These are phyloP conservation scores for Pseudozyma hubeiensis DNA, from an alignment of 1,284 basidiomycete genomes.

Conservation along the genomic window DNA sequence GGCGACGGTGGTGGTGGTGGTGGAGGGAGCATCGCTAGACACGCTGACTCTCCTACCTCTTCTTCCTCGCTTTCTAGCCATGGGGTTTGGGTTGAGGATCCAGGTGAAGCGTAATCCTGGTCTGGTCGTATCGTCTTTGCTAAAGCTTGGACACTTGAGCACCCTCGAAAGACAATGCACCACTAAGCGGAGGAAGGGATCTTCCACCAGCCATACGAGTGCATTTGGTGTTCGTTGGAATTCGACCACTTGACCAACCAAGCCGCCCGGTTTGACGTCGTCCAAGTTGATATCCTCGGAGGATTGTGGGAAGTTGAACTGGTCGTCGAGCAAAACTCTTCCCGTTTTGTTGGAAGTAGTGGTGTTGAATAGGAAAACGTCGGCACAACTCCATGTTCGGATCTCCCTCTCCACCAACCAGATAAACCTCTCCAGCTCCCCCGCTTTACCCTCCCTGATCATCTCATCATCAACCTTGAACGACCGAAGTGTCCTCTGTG, in stretches of 20 bases:
- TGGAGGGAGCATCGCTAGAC: slow-evolving; percentile 10
- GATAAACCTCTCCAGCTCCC: slow-evolving; percentile 49
- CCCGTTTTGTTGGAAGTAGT: slow-evolving; percentile 15
- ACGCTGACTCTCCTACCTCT: slow-evolving; percentile 31
- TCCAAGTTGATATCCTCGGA: slow-evolving; percentile 11
- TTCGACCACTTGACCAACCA: slow-evolving; percentile 37
- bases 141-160: slow-evolving; percentile 52
- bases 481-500: slow-evolving; percentile 48
- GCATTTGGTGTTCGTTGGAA: slow-evolving; percentile 56
- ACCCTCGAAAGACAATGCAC: slow-evolving; percentile 64
- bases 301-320: slow-evolving; percentile 18
- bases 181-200: slow-evolving; percentile 53
- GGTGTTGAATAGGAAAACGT: slow-evolving; percentile 26
- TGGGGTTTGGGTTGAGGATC: slow-evolving; percentile 60
- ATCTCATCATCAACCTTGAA: slow-evolving; percentile 20
- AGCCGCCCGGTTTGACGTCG: not conserved
- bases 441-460: slow-evolving; percentile 19
- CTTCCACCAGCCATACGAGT: slow-evolving; percentile 56
- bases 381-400: slow-evolving; percentile 32
- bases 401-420: slow-evolving; percentile 49
- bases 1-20: not conserved
- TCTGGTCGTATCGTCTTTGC: slow-evolving; percentile 39
- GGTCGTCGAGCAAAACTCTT: slow-evolving; percentile 12
- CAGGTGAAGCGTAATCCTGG: slow-evolving; percentile 45
- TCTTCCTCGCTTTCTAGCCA: slow-evolving; percentile 27